Evolutionary conservation across 257 asterid genomes (phyloP).

Genomic region (Gentiana dahurica): DNA sequence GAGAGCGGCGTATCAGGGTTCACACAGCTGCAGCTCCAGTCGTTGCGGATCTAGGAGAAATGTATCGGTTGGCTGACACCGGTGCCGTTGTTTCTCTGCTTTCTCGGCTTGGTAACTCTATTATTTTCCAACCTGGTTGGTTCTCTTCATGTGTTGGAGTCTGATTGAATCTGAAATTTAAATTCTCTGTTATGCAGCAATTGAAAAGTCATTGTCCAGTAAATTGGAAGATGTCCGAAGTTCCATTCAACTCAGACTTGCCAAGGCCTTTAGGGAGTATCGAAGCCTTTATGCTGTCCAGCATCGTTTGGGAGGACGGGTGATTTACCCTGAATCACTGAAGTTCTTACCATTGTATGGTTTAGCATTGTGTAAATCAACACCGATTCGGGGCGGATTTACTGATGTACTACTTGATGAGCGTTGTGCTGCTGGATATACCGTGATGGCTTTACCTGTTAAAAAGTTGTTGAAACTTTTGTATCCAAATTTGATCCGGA

Average conservation of each 20-base stretch:
- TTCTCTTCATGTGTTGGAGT: background rate
- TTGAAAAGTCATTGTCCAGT: conserved; percentile 75
- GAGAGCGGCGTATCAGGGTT: conserved; percentile 97
- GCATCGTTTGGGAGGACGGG: conserved; percentile 78
- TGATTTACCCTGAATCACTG: conserved; percentile 88
- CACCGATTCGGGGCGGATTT: conserved; percentile 81
- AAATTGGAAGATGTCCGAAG: conserved; percentile 89
- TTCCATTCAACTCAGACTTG: conserved; percentile 63
- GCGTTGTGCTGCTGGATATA: conserved; percentile 80
- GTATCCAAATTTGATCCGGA: conserved; percentile 61
- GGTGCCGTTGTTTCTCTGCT: conserved; percentile 78
- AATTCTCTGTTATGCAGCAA: conserved; percentile 50
- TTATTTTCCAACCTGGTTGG: background rate
- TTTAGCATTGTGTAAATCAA: conserved; percentile 66
- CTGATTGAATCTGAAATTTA: conserved; percentile 2
- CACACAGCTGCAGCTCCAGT: conserved; percentile 98
- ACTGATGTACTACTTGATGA: conserved; percentile 77
- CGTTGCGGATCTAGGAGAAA: conserved; percentile 79
- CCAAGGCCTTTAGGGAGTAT: conserved; percentile 87
- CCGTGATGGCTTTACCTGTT: conserved; percentile 82
- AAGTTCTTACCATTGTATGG: conserved; percentile 67
- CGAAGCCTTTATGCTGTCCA: conserved; percentile 90
- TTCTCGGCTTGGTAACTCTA: conserved; percentile 75
- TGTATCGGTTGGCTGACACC: conserved; percentile 92
- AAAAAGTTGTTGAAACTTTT: conserved; percentile 64